Percentiles rank a stretch among this genome's conserved stretches.
Conservation (phyloP, 345 rosid species). For the Xanthoceras sorbifolium region DNA sequence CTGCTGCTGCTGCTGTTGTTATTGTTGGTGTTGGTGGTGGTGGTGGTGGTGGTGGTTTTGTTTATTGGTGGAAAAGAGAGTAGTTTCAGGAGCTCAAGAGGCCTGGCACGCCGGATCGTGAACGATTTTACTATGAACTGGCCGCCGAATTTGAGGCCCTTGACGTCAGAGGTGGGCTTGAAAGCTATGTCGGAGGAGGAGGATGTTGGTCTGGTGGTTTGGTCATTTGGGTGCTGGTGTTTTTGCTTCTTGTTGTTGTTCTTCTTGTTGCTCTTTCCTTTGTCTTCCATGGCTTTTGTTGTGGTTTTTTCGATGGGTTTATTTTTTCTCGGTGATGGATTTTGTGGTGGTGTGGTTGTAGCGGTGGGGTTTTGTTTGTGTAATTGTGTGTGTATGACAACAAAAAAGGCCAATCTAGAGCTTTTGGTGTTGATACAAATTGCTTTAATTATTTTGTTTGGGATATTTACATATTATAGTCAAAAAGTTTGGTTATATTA, state of each 20-base stretch:
- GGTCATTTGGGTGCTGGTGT: slow-evolving; percentile 63
- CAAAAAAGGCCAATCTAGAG: slow-evolving; percentile 29
- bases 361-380: slow-evolving; percentile 10
- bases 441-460: background rate
- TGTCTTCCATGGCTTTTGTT: slow-evolving; percentile 59
- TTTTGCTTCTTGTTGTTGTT: slow-evolving; percentile 71
- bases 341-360: slow-evolving; percentile 6
- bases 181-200: slow-evolving; percentile 56
- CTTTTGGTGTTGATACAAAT: slow-evolving; percentile 16
- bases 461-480: slow-evolving; percentile 8
- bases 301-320: background rate
- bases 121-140: slow-evolving; percentile 92
- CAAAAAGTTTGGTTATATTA: slow-evolving; percentile 10
- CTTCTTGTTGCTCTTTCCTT: slow-evolving; percentile 59
- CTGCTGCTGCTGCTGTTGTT: slow-evolving; percentile 11
- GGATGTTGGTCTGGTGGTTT: slow-evolving; percentile 43
- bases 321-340: background rate
- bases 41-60: slow-evolving; percentile 12
- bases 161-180: slow-evolving; percentile 76
- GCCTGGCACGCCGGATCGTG: slow-evolving; percentile 80
- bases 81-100: slow-evolving; percentile 77
- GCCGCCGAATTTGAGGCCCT: slow-evolving; percentile 87
- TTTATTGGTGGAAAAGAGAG: slow-evolving; percentile 63
- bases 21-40: no score
- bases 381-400: background rate